These are phyloP conservation scores for Trypanosoma boissoni DNA, from an alignment of 208 protist species.

Conservation along the genomic window DNA sequence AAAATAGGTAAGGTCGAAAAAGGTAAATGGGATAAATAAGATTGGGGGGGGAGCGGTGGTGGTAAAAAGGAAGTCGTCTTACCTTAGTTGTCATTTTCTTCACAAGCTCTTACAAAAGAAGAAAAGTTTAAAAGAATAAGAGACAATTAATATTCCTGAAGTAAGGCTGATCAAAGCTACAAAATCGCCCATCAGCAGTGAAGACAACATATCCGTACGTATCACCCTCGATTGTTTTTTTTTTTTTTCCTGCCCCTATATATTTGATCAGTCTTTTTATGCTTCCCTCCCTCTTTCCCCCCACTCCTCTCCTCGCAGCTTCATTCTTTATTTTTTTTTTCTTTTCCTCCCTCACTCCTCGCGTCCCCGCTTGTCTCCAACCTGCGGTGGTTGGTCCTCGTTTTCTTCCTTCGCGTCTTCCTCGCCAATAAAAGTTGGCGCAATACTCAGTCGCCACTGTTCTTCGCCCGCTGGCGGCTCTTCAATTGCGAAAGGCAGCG, in stretches of 20 bases:
- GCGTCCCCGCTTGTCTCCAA: constrained; percentile 40
- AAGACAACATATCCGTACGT: no score
- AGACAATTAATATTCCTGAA: no score
- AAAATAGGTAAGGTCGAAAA: no score
- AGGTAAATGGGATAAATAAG: no score
- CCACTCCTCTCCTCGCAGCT: constrained; percentile 29
- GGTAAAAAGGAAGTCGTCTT: no score
- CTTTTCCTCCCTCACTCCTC: constrained; percentile 6
- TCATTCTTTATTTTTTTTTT: constrained; percentile 14
- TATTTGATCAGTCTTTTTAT: not conserved
- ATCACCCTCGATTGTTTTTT: no score
- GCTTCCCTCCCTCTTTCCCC: not conserved
- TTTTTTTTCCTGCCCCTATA: constrained; percentile 5
- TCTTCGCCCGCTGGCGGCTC: constrained; percentile 18
- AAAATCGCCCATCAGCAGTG: no score
- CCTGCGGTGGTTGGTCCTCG: constrained; percentile 17
- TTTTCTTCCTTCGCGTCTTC: constrained; percentile 42
- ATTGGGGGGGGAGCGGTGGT: no score
- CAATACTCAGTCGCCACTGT: constrained; percentile 34
- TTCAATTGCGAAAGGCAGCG: constrained; percentile 31
- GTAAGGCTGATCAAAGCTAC: no score
- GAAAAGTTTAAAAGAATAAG: no score
- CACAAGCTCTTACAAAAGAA: no score
- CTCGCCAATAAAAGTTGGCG: constrained; percentile 72
- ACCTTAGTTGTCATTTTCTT: no score